Base-by-base conservation (phyloP, 371 early-diverging fungal genomes). In the Mucor ambiguus region DNA sequence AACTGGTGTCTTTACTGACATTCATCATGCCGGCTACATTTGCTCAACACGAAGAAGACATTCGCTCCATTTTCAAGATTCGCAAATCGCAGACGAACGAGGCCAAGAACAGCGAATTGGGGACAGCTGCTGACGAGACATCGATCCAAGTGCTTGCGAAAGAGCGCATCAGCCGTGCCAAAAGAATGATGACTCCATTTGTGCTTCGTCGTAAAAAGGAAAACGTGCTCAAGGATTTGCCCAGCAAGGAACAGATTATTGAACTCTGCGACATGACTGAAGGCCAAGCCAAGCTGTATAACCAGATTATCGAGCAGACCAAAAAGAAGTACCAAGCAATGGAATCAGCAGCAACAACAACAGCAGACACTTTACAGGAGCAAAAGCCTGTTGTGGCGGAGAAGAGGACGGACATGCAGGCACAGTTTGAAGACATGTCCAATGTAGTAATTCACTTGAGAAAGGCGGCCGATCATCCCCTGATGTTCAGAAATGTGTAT, bases 1-100 rank as follows among this genome's bases (percentile, higher is more conserved):
- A 90, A 64, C 77, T 90, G 10, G 80, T 90, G 55, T 94, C 96
- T 5, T 82, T 98, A 6, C 81, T 98, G 60, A 92, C 93, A 1
- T 95, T 99, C 70, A 92, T 99, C 65, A 84, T 99, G 93, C 99
- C 99, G 0, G 80, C 86, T 18, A 85, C 95, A 37, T 93, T 98
- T 73, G 77, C 84, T 5, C 81, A 84, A 18, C 82, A 84, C 57
- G 87, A 88, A 68, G 85, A 85, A 37, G 80, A 78, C 9, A 61
- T 84, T 12, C 61, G 83, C 29, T 76, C 78, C 12, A 75, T 86
- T 61, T 88, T 88, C 74, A 86, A 85, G 54, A 76, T 86, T 73
- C 85, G 83, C 57, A 69, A 20, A 12, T 48, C 48, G 5, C 37
- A 58, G 1, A 16, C 48, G 14, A 20, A 66, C 73, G 55, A 80